Evolutionary conservation across 768 basidiomycete genomes (phyloP).

Genomic region (Boletus patriciae): DNA sequence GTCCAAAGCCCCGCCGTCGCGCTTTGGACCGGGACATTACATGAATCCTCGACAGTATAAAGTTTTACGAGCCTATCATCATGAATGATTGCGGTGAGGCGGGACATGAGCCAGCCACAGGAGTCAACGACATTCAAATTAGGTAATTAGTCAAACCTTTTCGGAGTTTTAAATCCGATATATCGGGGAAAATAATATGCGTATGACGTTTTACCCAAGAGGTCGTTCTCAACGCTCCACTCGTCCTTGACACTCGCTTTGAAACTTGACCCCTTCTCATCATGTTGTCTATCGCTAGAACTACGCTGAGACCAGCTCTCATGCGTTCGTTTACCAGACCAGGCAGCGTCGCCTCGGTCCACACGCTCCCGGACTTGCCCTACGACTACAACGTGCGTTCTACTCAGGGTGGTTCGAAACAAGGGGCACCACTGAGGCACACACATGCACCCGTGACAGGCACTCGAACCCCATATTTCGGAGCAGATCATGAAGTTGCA

Average conservation of each 20-base stretch:
- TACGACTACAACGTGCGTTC: conserved; percentile 72
- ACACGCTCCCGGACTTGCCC: conserved; percentile 78
- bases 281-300: conserved; percentile 54
- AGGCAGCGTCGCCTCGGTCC: conserved; percentile 46
- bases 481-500: conserved; percentile 93
- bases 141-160: neutral
- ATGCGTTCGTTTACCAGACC: conserved; percentile 47
- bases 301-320: conserved; percentile 43
- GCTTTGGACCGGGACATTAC: neutral
- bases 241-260: neutral
- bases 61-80: conserved; percentile 6
- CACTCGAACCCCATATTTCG: conserved; percentile 91
- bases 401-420: neutral
- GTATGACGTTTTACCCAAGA: conserved; percentile 17
- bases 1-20: neutral
- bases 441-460: conserved; percentile 41
- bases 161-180: conserved; percentile 3
- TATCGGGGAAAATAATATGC: neutral
- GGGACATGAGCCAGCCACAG: too few species aligned
- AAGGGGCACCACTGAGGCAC: neutral
- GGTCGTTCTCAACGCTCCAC: neutral
- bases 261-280: neutral
- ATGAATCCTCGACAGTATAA: conserved; percentile 21
- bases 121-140: neutral
- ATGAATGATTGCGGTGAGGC: too few species aligned